phyloP scores from a whole-genome alignment of 768 basidiomycete genomes.

The Auriculariales sp. region DNA sequence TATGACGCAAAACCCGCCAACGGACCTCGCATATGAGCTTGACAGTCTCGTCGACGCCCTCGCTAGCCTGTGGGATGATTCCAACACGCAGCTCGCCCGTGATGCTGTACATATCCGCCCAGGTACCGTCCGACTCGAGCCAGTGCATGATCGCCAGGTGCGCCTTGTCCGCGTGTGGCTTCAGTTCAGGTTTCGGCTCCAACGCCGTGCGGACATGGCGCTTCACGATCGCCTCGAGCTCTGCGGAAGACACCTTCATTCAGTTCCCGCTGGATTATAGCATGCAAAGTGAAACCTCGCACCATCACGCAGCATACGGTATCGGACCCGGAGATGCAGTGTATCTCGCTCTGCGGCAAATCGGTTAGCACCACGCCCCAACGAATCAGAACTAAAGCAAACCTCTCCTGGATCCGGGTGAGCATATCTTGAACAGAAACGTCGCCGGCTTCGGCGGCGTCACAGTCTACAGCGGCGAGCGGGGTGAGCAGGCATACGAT shows the following conservation, averaged over 20 bases:
- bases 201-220: slow-evolving; percentile 2
- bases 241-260: slow-evolving; percentile 19
- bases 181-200: neutral
- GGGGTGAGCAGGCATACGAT: neutral
- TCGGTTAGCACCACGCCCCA: neutral
- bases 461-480: slow-evolving; percentile 57
- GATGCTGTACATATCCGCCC: slow-evolving; percentile 56
- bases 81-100: slow-evolving; percentile 60
- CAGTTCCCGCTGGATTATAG: neutral
- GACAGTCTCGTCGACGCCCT: slow-evolving; percentile 14
- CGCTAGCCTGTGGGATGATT: slow-evolving; percentile 16
- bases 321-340: slow-evolving; percentile 49
- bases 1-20: slow-evolving; percentile 21
- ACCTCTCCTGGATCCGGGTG: slow-evolving; percentile 43
- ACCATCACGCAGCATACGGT: slow-evolving; percentile 79
- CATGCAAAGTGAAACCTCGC: slow-evolving; percentile 1
- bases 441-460: slow-evolving; percentile 62
- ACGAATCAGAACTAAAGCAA: neutral
- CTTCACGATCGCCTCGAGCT: slow-evolving; percentile 33
- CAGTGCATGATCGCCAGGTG: neutral
- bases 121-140: slow-evolving; percentile 44
- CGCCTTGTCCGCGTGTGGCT: slow-evolving; percentile 1
- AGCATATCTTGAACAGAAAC: slow-evolving; percentile 71
- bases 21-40: slow-evolving; percentile 19
- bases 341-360: slow-evolving; percentile 40